Evolutionary conservation across 2,329 filamentous ascomycete species (phyloP), one percentile per base, ranked within the genome.

Genomic region (Ceratocystis diversiconidia): DNA sequence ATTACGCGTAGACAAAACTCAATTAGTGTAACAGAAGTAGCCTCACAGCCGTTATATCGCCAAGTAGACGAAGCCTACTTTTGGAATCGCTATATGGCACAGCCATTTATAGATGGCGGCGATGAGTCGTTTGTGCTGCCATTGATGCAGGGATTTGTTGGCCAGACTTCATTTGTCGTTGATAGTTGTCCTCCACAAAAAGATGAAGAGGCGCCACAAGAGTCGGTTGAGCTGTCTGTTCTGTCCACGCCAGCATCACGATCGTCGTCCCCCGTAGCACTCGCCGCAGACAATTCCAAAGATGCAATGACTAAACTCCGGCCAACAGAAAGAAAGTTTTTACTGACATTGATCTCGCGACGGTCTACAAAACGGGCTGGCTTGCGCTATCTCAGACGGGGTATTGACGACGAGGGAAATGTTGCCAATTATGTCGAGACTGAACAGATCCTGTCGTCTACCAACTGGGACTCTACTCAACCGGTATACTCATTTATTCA

Each of bases 391-490:
- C 79, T 96, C 2, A 87, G 94, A 8, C 86, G 94, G 30, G 94
- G 94, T 5, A 84, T 96, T 25, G 91, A 99, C 70, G 91, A 97
- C 67, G 85, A 92, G 67, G 94, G 94, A 0, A 86, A 89, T 70
- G 85, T 88, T 3, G 94, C 94, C 19, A 99, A 99, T 72, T 86
- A 81, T 32, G 92, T 97, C 22, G 94, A 99, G 76, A 96, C 92
- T 0, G 94, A 99, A 73, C 94, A 99, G 74, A 87, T 99, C 8
- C 79, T 99, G 2, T 94, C 90, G 0, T 82, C 83, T 0, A 78
- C 85, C 1, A 79, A 80, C 0, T 92, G 88, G 85, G 61, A 61
- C 3, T 30, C 43, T 19, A 32, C 44, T 0, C 78, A 75, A 1
- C 89, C 84, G 69, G 79, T 87, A 1, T 89, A 90, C 73, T 96